Evolutionary conservation across 1,284 basidiomycete genomes (phyloP).

Genomic region (Termitomyces sp.): DNA sequence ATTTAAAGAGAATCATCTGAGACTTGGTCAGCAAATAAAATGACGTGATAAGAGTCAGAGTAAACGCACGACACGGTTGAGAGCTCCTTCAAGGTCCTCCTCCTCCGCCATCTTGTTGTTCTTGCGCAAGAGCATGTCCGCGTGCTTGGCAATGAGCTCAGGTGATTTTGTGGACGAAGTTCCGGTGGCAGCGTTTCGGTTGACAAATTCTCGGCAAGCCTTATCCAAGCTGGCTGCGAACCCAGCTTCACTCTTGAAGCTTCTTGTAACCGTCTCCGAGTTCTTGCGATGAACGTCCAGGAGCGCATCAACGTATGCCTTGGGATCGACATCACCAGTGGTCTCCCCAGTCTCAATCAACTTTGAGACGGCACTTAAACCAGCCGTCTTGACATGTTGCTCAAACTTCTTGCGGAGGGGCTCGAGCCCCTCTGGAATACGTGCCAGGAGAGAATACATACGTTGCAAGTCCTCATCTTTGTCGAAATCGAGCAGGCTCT

Average conservation of each 20-base stretch:
- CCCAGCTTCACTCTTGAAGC: constrained; percentile 91
- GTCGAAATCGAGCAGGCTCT: constrained; percentile 87
- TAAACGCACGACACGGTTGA: constrained; percentile 81
- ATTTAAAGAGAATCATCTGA: constrained; percentile 99
- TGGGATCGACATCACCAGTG: constrained; percentile 73
- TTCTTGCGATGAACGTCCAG: constrained; percentile 92
- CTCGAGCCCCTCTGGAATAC: constrained; percentile 88
- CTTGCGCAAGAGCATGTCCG: constrained; percentile 89
- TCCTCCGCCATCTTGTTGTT: constrained; percentile 96
- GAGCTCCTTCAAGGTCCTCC: constrained; percentile 81
- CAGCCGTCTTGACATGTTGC: constrained; percentile 89
- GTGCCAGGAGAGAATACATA: constrained; percentile 90
- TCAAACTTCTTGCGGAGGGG: constrained; percentile 93
- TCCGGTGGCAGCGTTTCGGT: constrained; percentile 88
- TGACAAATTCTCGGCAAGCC: constrained; percentile 96
- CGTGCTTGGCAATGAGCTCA: constrained; percentile 91
- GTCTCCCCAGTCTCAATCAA: constrained; percentile 68
- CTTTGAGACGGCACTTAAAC: constrained; percentile 80
- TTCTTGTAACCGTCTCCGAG: constrained; percentile 83
- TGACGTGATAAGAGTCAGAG: constrained; percentile 6
- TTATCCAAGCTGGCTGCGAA: constrained; percentile 95
- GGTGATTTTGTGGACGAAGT: constrained; percentile 85
- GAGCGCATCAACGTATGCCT: constrained; percentile 91
- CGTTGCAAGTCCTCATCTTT: constrained; percentile 91
- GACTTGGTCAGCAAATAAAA: constrained; percentile 1